Percentiles rank a stretch among this genome's conserved stretches.
These are phyloP conservation scores for Neonectria punicea DNA, from an alignment of 2,329 filamentous ascomycete species.

Conservation along the genomic window DNA sequence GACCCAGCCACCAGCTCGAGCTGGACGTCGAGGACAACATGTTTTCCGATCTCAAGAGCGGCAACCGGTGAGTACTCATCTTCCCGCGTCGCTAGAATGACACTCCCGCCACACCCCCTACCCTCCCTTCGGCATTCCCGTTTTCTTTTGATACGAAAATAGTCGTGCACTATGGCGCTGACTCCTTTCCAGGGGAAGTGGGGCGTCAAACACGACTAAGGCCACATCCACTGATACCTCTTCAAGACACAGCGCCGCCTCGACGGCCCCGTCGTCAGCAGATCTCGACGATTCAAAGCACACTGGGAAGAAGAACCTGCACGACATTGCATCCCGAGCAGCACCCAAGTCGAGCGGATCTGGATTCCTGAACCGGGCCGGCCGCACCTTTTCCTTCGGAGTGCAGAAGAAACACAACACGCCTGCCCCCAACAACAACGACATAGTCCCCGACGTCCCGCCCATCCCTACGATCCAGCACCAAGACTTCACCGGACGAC, in stretches of 20 bases:
- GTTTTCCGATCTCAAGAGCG: constrained; percentile 65
- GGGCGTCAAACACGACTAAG: constrained; percentile 70
- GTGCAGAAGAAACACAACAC: constrained; percentile 61
- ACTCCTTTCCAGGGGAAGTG: constrained; percentile 63
- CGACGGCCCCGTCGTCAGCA: constrained; percentile 69
- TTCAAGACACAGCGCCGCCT: constrained; percentile 70
- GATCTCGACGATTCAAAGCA: constrained; percentile 50
- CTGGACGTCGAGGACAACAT: constrained; percentile 66
- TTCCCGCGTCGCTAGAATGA: constrained; percentile 9
- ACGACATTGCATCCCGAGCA: constrained; percentile 51
- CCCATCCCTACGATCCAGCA: constrained; percentile 51
- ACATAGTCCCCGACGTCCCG: constrained; percentile 48
- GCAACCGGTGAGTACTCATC: constrained; percentile 61
- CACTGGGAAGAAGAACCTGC: constrained; percentile 51
- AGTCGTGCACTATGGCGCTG: constrained; percentile 46
- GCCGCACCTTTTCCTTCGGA: constrained; percentile 70
- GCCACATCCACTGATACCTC: constrained; percentile 69
- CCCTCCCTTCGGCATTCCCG: constrained; percentile 33
- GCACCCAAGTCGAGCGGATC: constrained; percentile 60
- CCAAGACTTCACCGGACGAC: constrained; percentile 48
- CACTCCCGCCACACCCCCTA: constrained; percentile 33
- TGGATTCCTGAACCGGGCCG: constrained; percentile 65
- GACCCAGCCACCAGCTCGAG: constrained; percentile 49
- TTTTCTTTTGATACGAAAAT: constrained; percentile 39
- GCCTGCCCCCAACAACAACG: constrained; percentile 44